phyloP scores from a whole-genome alignment of 2,329 filamentous ascomycete genomes.

The Epicoccum nigrum region DNA sequence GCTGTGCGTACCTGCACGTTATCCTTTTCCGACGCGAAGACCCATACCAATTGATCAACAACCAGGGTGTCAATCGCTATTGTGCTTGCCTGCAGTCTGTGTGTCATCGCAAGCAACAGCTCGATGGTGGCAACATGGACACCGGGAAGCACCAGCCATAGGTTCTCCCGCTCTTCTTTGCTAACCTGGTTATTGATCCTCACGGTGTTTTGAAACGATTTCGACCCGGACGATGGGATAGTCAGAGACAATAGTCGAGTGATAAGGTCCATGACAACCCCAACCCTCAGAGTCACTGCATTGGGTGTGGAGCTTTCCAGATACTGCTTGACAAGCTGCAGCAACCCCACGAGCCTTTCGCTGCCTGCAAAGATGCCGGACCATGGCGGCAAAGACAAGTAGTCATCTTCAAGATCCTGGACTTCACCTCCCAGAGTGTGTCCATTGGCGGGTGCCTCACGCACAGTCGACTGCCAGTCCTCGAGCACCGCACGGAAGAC shows the following conservation, averaged over 20 bases:
- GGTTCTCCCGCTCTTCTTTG: slow-evolving; percentile 79
- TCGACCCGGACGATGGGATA: slow-evolving; percentile 55
- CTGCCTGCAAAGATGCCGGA: slow-evolving; percentile 74
- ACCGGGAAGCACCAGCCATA: slow-evolving; percentile 74
- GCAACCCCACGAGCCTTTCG: slow-evolving; percentile 69
- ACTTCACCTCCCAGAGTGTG: slow-evolving; percentile 40
- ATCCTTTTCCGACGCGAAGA: slow-evolving; percentile 64
- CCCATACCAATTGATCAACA: slow-evolving; percentile 73
- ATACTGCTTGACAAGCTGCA: slow-evolving; percentile 69
- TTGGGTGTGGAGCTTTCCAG: slow-evolving; percentile 69
- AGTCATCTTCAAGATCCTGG: slow-evolving; percentile 50
- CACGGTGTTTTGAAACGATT: slow-evolving; percentile 45
- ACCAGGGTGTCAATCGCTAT: slow-evolving; percentile 67
- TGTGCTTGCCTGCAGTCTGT: slow-evolving; percentile 64
- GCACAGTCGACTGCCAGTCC: slow-evolving; percentile 74
- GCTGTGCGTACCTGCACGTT: slow-evolving; percentile 62
- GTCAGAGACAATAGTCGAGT: slow-evolving; percentile 72
- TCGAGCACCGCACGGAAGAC: slow-evolving; percentile 81
- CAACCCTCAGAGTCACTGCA: slow-evolving; percentile 70
- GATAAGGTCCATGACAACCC: slow-evolving; percentile 70
- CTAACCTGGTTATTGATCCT: slow-evolving; percentile 74
- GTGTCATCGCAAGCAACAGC: slow-evolving; percentile 63
- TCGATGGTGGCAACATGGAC: slow-evolving; percentile 75
- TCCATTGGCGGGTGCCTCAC: slow-evolving; percentile 38
- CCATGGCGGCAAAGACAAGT: slow-evolving; percentile 69